These are phyloP conservation scores for Cicer cuneatum DNA, from an alignment of 306 rosid genomes.

Conservation along the genomic window DNA sequence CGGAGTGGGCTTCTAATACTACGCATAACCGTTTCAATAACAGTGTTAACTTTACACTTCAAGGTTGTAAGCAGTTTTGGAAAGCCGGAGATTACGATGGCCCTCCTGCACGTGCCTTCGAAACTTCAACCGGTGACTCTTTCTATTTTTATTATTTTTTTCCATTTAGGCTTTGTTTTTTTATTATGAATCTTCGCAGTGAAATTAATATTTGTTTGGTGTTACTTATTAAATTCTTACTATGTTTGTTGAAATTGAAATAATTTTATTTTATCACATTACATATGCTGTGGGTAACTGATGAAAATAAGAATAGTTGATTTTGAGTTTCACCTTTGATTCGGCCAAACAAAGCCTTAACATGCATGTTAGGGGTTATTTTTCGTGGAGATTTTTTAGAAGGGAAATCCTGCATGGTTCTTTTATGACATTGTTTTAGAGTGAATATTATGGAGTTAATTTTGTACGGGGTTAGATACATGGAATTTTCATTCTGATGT, in stretches of 20 bases:
- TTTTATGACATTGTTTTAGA: not conserved
- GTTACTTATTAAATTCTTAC: not conserved
- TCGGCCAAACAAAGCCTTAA: not conserved
- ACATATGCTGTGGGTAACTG: not conserved
- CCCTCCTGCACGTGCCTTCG: slow-evolving; percentile 49
- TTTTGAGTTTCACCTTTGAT: not conserved
- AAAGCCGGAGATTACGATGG: slow-evolving; percentile 93
- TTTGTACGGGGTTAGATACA: too few relatives aligned
- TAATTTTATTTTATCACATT: not conserved
- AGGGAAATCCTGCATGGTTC: not conserved
- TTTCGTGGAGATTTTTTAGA: not conserved
- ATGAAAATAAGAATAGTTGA: too few relatives aligned
- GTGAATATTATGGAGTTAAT: not conserved
- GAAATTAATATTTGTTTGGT: not conserved
- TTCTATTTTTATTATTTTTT: not conserved
- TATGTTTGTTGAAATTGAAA: not conserved
- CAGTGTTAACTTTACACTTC: not conserved
- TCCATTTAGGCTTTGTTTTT: not conserved
- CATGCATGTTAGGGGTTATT: slow-evolving; percentile 1
- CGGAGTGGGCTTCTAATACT: slow-evolving; percentile 33
- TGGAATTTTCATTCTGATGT: too few relatives aligned
- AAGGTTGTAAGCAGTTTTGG: slow-evolving; percentile 78
- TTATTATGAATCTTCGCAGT: not conserved
- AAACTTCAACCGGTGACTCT: slow-evolving; percentile 56
- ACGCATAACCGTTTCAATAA: not conserved